phyloP scores from a whole-genome alignment of 768 basidiomycete species.

The Pleurotus tuoliensis region DNA sequence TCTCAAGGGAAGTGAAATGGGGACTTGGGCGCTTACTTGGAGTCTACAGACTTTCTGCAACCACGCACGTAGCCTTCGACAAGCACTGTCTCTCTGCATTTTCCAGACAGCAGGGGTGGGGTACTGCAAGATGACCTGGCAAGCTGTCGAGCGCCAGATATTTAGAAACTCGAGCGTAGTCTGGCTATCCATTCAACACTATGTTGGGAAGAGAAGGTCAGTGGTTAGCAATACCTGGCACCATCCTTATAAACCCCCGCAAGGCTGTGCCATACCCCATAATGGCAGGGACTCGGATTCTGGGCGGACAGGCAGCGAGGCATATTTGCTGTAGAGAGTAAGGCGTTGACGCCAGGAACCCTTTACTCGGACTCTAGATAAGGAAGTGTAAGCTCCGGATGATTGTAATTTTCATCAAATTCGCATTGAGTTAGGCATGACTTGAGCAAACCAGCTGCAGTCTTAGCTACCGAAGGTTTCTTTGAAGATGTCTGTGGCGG shows the following conservation, averaged over 20 bases:
- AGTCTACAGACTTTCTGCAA: conserved; percentile 1
- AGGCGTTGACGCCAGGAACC: neutral
- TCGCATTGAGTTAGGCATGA: too few relatives aligned
- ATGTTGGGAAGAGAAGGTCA: neutral
- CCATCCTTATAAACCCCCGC: neutral
- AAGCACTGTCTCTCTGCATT: conserved; percentile 1
- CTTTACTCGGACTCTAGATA: neutral
- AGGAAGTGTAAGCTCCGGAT: neutral
- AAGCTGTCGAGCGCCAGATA: conserved; percentile 6
- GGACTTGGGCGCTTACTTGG: neutral
- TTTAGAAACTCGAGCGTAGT: conserved; percentile 4
- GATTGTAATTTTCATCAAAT: too few relatives aligned
- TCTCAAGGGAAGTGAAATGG: neutral
- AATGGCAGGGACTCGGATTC: neutral
- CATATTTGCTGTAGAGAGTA: neutral
- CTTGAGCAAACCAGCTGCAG: too few relatives aligned
- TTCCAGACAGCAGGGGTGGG: neutral
- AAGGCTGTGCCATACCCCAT: neutral
- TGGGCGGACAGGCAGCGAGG: neutral
- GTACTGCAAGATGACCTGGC: neutral
- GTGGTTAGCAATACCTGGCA: neutral
- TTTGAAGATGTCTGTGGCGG: too few relatives aligned
- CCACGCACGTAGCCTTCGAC: neutral
- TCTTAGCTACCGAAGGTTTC: too few relatives aligned
- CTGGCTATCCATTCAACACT: neutral